Evolutionary conservation across 2,329 filamentous ascomycete species (phyloP).

Genomic region (Aspergillus thermomutatus): DNA sequence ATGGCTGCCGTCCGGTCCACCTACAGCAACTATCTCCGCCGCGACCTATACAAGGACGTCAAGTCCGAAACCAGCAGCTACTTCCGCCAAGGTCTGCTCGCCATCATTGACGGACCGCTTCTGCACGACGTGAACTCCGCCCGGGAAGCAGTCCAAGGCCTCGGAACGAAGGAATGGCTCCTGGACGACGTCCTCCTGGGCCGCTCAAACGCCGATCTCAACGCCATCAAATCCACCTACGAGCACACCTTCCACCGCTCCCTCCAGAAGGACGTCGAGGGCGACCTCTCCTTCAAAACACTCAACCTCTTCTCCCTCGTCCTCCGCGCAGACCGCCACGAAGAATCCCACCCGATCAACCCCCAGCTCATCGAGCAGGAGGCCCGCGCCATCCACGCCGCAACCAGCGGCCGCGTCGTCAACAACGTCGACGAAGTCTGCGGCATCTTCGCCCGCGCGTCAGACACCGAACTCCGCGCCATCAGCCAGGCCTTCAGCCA

Average conservation of each 20-base stretch:
- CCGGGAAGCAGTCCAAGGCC: conserved; percentile 68
- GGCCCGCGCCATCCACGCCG: conserved; percentile 70
- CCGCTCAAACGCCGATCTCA: conserved; percentile 81
- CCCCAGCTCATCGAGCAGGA: conserved; percentile 72
- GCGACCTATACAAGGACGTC: conserved; percentile 71
- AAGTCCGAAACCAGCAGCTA: conserved; percentile 72
- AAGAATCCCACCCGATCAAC: conserved; percentile 72
- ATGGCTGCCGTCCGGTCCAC: conserved; percentile 64
- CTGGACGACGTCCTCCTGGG: conserved; percentile 83
- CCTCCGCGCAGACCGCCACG: conserved; percentile 67
- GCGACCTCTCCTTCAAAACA: conserved; percentile 82
- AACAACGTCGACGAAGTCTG: conserved; percentile 56
- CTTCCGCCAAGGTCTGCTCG: conserved; percentile 71
- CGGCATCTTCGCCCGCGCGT: conserved; percentile 70
- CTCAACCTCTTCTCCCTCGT: conserved; percentile 82
- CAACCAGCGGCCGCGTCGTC: conserved; percentile 66
- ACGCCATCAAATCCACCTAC: conserved; percentile 80
- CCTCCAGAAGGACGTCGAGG: conserved; percentile 69
- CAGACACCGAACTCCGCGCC: conserved; percentile 78
- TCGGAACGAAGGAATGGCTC: conserved; percentile 80
- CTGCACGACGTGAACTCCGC: conserved; percentile 70
- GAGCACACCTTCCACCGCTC: conserved; percentile 61
- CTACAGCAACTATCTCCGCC: conserved; percentile 63
- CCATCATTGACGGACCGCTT: conserved; percentile 75
- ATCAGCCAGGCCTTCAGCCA: conserved; percentile 72